Evolutionary conservation across 1,284 basidiomycete species (phyloP).

Genomic region (Calocybe gambosa): DNA sequence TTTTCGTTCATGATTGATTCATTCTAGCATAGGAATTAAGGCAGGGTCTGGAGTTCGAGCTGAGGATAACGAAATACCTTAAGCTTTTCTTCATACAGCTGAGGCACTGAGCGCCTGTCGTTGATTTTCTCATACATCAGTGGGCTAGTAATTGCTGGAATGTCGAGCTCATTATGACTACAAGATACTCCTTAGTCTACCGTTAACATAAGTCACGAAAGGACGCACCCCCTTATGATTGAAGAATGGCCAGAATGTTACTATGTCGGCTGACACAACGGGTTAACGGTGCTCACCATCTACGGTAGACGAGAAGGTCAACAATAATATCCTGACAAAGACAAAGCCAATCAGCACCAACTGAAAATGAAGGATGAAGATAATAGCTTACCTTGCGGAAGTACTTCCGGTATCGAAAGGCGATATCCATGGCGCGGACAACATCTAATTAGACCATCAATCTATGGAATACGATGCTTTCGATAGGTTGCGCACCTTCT

Average conservation of each 20-base stretch:
- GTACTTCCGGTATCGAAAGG: conserved; percentile 77
- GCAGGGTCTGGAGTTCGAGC: neutral
- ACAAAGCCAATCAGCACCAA: conserved; percentile 1
- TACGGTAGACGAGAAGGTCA: conserved; percentile 82
- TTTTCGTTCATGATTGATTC: conserved; percentile 49
- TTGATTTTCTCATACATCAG: conserved; percentile 85
- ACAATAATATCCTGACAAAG: conserved; percentile 77
- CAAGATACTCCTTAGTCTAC: neutral
- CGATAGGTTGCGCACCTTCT: conserved; percentile 50
- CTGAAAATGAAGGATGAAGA: neutral
- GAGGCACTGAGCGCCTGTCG: conserved; percentile 69
- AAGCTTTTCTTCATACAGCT: conserved; percentile 75
- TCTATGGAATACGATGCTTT: neutral
- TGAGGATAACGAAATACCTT: conserved; percentile 39
- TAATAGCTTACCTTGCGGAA: conserved; percentile 60
- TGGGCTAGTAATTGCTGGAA: conserved; percentile 87
- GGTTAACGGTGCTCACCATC: conserved; percentile 46
- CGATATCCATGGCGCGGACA: conserved; percentile 69
- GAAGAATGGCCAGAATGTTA: conserved; percentile 4
- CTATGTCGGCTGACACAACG: neutral
- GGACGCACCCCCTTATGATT: conserved; percentile 26
- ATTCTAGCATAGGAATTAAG: conserved; percentile 28
- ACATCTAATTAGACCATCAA: conserved; percentile 48
- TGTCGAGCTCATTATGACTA: conserved; percentile 88
- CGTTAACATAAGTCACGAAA: neutral